phyloP scores from a whole-genome alignment of 1,139 yeast species.

The Saccharomycopsis hybrid region DNA sequence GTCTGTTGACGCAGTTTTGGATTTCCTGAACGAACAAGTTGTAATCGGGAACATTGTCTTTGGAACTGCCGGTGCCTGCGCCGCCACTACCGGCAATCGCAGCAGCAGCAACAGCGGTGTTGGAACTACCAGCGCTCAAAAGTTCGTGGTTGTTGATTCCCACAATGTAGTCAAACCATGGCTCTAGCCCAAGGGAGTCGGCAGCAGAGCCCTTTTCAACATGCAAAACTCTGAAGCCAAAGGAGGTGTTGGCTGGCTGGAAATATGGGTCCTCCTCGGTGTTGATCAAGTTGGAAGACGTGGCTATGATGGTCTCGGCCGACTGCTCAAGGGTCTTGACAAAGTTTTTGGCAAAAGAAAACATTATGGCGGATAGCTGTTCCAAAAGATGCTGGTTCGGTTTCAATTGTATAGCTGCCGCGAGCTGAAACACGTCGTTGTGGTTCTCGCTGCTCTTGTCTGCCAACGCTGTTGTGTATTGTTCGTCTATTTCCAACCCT shows the following conservation, averaged over 20 bases:
- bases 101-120: conserved; percentile 25
- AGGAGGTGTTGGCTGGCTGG: conserved; percentile 36
- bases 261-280: conserved; percentile 45
- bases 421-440: too few relatives aligned
- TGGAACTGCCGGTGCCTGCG: too few relatives aligned
- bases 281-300: conserved; percentile 26
- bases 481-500: too few relatives aligned
- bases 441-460: too few relatives aligned
- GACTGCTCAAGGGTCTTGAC: conserved; percentile 68
- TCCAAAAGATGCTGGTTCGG: too few relatives aligned
- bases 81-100: too few relatives aligned
- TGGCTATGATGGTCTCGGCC: conserved; percentile 32
- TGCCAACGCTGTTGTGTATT: too few relatives aligned
- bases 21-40: conserved; percentile 28
- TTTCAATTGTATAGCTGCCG: too few relatives aligned
- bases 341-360: conserved; percentile 70
- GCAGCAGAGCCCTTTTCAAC: conserved; percentile 37
- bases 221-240: conserved; percentile 51
- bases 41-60: conserved; percentile 35
- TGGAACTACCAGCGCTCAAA: conserved; percentile 41
- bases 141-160: conserved; percentile 72
- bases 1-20: conserved; percentile 29
- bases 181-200: conserved; percentile 51
- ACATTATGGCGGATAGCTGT: too few relatives aligned
- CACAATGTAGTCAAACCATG: conserved; percentile 82